Evolutionary conservation across 768 basidiomycete species (phyloP), one percentile per base, ranked within the genome.

Genomic region (Clavaria fumosa): DNA sequence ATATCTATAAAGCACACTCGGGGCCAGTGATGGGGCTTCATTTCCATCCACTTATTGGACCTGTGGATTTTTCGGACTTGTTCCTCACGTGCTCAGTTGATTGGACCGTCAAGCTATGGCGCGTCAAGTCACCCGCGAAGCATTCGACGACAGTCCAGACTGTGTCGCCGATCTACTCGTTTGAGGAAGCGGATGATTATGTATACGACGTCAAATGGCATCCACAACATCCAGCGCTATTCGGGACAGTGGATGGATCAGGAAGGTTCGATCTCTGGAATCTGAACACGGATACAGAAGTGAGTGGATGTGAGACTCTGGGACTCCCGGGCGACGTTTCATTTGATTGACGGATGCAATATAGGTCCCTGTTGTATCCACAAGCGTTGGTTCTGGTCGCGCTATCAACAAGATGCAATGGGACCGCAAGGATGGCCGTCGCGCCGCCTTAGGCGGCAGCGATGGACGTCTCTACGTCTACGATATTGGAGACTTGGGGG

Each of bases 191-290:
- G 9, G 89, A 91, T 52, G 95, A 99, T 55, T 96, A 97, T 53
- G 93, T 99, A 7, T 97, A 95, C 59, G 95, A 96, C 60, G 91
- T 88, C 32, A 85, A 81, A 54, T 99, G 95, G 95, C 95, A 99
- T 54, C 90, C 93, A 4, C 66, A 74, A 10, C 91, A 99, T 58
- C 95, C 95, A 10, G 89, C 93, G 1, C 44, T 91, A 33, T 99
- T 97, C 54, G 91, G 85, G 15, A 77, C 76, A 3, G 95, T 86
- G 2, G 90, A 97, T 53, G 95, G 95, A 2, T 81, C 84, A 2
- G 95, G 91, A 18, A 83, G 80, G 55, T 96, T 99, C 55, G 88
- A 96, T 50, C 52, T 99, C 26, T 99, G 95, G 95, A 97, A 99
- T 56, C 56, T 99, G 53, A 99, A 97, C 55, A 62, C 67, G n/a